Evolutionary conservation across 148 eudicot genomes (phyloP), one percentile per base, ranked within the genome.

Genomic region (Chenopodium quinoa): DNA sequence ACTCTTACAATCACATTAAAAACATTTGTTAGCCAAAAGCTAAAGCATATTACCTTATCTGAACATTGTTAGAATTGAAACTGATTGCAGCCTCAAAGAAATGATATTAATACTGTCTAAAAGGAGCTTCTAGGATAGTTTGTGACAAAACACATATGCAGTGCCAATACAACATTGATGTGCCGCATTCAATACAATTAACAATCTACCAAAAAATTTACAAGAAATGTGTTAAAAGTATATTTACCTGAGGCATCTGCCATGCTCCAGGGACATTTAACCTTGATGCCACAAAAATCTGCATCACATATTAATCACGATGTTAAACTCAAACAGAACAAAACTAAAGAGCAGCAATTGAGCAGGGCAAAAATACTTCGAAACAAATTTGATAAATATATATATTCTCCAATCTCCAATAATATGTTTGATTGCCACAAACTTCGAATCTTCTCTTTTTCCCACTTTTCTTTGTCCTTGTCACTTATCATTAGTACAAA

Each of bases 241-340:
- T 58, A 34, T 40, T 88, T 81, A 94, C 98, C 94, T 92, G 97
- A 83, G 97, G 97, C 98, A 95, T 95, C 84, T 95, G 97, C 98
- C 98, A 95, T 81, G 98, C 98, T 85, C 97, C 98, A 19, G 97
- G 98, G 76, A 93, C 98, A 82, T 95, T 95, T 85, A 95, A 82
- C 88, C 94, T 95, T n/a, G 98, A 95, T 83, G 98, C 98, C 84
- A 95, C 97, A 86, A 95, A 93, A 40, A 93, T 90, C 97, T 93
- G 92, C 84, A 85, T 60, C 40, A 46, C 20, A 63, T 71, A 11
- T 50, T 46, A 5, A 23, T 16, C 37, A 66, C 29, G 50, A 50
- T 50, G 54, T 2, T 50, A 50, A 2, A 9, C 16, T 50, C 44
- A 8, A 50, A 16, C 48, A 13, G 29, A 29, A 37, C 64, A 60